Conservation (phyloP, 108 stramenopile species). For the Hondaea fermentalgiana region DNA sequence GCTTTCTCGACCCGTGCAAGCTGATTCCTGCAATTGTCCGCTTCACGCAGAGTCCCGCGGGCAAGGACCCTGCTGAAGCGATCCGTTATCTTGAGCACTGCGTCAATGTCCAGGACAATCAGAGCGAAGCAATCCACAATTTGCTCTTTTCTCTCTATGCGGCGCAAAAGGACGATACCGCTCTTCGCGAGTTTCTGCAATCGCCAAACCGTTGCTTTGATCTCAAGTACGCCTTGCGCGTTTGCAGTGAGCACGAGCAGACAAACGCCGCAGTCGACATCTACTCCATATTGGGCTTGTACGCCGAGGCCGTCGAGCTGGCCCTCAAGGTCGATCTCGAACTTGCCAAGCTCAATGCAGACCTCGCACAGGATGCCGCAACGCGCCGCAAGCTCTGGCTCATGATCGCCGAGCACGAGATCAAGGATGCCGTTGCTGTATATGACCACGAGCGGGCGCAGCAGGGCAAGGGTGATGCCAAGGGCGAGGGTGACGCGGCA, state of each 20-base stretch:
- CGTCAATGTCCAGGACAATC: not conserved
- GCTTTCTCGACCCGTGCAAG: slow-evolving; percentile 8
- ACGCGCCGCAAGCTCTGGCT: not conserved
- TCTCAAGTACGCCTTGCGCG: slow-evolving; percentile 7
- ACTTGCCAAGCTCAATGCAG: not conserved
- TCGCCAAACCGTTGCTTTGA: not conserved
- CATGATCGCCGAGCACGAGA: not conserved
- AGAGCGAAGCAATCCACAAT: not conserved
- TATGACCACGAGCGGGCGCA: no score
- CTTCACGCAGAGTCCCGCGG: not conserved
- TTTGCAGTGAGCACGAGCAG: not conserved
- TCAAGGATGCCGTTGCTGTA: not conserved
- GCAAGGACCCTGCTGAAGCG: not conserved
- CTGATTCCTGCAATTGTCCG: slow-evolving; percentile 5
- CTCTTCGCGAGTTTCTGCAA: not conserved
- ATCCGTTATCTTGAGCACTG: not conserved
- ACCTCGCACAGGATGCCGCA: not conserved
- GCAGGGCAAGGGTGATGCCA: no score
- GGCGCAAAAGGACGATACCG: not conserved
- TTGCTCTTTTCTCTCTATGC: not conserved
- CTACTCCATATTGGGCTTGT: not conserved
- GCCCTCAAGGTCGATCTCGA: not conserved
- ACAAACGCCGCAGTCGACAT: not conserved
- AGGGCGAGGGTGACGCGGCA: not conserved
- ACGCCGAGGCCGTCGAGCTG: not conserved